These are phyloP conservation scores for Symbiodinium pilosum DNA, from an alignment of 73 alveolate genomes.

Conservation along the genomic window DNA sequence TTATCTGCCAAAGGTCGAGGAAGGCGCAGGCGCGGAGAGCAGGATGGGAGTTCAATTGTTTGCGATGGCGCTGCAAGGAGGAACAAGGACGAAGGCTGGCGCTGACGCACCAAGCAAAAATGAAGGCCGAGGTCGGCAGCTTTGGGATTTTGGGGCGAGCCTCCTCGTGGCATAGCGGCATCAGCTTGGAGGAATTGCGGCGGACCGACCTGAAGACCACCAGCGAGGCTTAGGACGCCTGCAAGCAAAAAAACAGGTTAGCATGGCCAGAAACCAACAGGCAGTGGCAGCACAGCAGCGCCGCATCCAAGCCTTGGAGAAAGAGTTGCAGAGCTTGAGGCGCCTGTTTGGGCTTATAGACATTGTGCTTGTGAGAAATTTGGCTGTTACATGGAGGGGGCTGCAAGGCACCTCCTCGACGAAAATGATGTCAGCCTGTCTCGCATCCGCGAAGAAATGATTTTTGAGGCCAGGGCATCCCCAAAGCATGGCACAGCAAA, in stretches of 20 bases:
- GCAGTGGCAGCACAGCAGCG: constrained; percentile 88
- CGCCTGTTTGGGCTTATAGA: background rate
- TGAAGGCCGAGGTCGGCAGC: constrained; percentile 45
- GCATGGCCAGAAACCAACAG: background rate
- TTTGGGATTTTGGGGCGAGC: background rate
- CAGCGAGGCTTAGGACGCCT: background rate
- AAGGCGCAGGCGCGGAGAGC: background rate
- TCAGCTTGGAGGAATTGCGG: constrained; percentile 50
- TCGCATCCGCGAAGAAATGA: background rate
- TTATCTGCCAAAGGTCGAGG: background rate
- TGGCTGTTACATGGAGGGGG: too few species aligned
- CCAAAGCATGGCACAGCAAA: background rate
- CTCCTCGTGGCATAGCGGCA: too few species aligned
- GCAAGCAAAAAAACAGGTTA: background rate
- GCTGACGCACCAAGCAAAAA: constrained; percentile 27
- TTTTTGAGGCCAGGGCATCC: background rate
- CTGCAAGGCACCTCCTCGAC: background rate
- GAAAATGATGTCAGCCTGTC: background rate
- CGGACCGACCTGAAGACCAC: constrained; percentile 50
- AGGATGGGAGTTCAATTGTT: background rate
- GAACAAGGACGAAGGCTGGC: constrained; percentile 39
- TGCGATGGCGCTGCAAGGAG: constrained; percentile 14
- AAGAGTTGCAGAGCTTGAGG: constrained; percentile 30
- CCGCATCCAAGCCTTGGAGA: constrained; percentile 43
- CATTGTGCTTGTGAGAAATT: background rate